phyloP scores from a whole-genome alignment of 371 early-diverging fungal species.

The Circinella umbellata region DNA sequence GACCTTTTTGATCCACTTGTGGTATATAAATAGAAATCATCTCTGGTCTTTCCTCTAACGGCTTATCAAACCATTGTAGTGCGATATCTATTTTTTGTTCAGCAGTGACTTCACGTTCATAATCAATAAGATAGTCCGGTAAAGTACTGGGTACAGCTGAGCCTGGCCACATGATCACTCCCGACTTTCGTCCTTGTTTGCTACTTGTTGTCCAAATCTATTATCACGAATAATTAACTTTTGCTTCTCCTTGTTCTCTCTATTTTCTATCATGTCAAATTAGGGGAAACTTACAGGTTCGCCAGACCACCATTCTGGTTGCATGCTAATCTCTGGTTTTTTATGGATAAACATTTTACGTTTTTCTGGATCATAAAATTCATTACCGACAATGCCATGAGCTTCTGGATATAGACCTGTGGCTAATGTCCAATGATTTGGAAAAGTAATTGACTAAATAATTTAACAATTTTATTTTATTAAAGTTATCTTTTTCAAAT shows the following conservation, averaged over 20 bases:
- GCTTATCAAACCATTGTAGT: conserved; percentile 80
- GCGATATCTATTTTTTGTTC: conserved; percentile 66
- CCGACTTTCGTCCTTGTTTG: conserved; percentile 68
- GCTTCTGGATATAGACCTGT: conserved; percentile 92
- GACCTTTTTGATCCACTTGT: conserved; percentile 86
- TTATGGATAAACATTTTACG: conserved; percentile 83
- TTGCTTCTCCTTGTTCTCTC: neutral
- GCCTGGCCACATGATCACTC: conserved; percentile 92
- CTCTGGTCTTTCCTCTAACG: conserved; percentile 70
- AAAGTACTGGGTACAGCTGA: conserved; percentile 58
- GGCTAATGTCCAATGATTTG: conserved; percentile 92
- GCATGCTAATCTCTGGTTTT: conserved; percentile 54
- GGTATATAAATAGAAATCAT: conserved; percentile 82
- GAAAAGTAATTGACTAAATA: conserved; percentile 78
- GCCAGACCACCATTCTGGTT: conserved; percentile 87
- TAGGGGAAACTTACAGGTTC: conserved; percentile 72
- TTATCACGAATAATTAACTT: neutral
- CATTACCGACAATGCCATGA: conserved; percentile 94
- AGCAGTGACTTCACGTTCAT: conserved; percentile 47
- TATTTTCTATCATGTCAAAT: neutral
- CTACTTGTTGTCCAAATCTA: conserved; percentile 91
- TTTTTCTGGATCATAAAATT: conserved; percentile 79
- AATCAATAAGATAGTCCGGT: conserved; percentile 75
- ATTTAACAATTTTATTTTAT: neutral
- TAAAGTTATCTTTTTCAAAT: no score